These are phyloP conservation scores for Talaromyces marneffei DNA, from an alignment of 2,329 filamentous ascomycete species.

Conservation along the genomic window DNA sequence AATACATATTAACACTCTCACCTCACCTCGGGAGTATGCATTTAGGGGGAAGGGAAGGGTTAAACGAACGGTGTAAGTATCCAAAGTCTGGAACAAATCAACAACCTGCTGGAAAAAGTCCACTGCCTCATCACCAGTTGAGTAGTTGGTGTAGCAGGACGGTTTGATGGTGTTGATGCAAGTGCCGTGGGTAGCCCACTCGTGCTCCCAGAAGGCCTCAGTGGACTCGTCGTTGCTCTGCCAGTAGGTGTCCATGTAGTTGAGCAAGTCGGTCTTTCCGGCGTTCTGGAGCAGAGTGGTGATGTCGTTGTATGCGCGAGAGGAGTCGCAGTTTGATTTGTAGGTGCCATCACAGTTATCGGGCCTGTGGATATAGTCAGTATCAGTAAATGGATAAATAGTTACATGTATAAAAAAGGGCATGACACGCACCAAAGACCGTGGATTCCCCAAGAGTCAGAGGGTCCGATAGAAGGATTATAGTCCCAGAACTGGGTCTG, in stretches of 20 bases:
- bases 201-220: constrained; percentile 61
- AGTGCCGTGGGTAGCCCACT: constrained; percentile 67
- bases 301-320: constrained; percentile 54
- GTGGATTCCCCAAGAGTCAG: constrained; percentile 54
- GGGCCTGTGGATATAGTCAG: constrained; percentile 29
- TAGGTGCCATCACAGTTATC: constrained; percentile 55
- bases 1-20: background rate
- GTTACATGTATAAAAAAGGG: too few species aligned
- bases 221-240: constrained; percentile 50
- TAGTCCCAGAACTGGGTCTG: constrained; percentile 59
- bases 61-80: constrained; percentile 45
- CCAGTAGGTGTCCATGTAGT: constrained; percentile 58
- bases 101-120: constrained; percentile 54
- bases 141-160: constrained; percentile 55
- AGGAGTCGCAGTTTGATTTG: constrained; percentile 50
- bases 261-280: constrained; percentile 46
- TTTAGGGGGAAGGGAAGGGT: background rate
- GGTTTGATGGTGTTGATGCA: constrained; percentile 65
- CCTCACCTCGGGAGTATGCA: too few species aligned
- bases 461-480: constrained; percentile 48
- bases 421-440: constrained; percentile 48
- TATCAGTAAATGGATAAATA: background rate
- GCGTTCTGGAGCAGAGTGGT: constrained; percentile 48
- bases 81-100: constrained; percentile 50
- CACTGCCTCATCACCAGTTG: constrained; percentile 52